Conservation (phyloP, 202 grass and related monocot species). For the Cymbopogon flexuosus region DNA sequence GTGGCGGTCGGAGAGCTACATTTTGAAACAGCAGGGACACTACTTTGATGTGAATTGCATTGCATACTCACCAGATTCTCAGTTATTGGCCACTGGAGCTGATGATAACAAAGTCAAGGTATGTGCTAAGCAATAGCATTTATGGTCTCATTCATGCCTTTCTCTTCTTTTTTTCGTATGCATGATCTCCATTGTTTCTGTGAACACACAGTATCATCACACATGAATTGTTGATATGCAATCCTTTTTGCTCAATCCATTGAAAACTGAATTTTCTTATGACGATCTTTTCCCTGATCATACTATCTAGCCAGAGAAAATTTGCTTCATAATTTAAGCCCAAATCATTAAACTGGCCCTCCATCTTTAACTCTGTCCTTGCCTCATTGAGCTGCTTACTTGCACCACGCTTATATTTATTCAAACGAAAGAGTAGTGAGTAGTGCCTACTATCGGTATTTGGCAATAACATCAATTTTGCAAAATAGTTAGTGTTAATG, state of each 20-base stretch:
- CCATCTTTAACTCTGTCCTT: neutral
- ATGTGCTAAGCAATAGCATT: neutral
- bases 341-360: neutral
- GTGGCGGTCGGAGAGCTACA: constrained; percentile 88
- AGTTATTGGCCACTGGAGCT: constrained; percentile 88
- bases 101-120: constrained; percentile 99
- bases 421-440: neutral
- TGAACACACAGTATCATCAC: neutral
- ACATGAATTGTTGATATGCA: neutral
- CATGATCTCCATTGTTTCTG: neutral
- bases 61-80: constrained; percentile 84
- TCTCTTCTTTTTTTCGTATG: neutral
- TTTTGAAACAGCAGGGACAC: constrained; percentile 94
- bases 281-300: neutral
- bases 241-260: neutral
- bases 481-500: neutral
- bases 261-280: neutral
- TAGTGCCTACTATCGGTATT: neutral
- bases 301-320: neutral
- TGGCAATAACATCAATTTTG: neutral
- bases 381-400: constrained; percentile 6
- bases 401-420: neutral
- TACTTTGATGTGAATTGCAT: constrained; percentile 97
- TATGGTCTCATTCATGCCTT: neutral
- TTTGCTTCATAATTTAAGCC: neutral